Conservation (phyloP, 2,329 filamentous ascomycete genomes). For the Helotiales sp. region DNA sequence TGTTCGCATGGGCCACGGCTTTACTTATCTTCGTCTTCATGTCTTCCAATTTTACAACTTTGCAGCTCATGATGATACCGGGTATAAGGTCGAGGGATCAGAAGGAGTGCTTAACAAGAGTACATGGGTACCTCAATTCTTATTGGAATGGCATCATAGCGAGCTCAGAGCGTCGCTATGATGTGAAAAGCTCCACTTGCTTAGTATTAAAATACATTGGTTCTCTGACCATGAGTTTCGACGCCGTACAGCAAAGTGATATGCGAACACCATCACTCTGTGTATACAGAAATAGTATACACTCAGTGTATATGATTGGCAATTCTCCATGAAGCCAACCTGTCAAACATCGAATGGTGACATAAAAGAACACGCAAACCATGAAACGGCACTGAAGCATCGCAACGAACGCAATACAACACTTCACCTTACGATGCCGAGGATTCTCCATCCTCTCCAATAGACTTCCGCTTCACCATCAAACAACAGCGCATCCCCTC, state of each 20-base stretch:
- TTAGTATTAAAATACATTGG: neutral
- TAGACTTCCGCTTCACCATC: neutral
- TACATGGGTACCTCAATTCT: too few relatives aligned
- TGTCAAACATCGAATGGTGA: too few relatives aligned
- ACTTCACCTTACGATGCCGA: neutral
- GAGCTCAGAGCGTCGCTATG: neutral
- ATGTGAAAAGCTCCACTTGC: conserved; percentile 3
- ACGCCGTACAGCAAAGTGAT: too few relatives aligned
- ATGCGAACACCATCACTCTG: too few relatives aligned
- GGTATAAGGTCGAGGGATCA: neutral
- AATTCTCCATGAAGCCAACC: too few relatives aligned
- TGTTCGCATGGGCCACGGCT: neutral
- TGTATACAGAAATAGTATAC: too few relatives aligned
- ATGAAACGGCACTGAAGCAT: too few relatives aligned
- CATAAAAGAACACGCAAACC: too few relatives aligned
- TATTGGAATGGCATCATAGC: neutral
- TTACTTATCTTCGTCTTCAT: neutral
- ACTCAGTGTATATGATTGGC: too few relatives aligned
- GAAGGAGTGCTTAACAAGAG: neutral
- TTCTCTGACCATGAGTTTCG: too few relatives aligned
- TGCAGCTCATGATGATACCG: neutral
- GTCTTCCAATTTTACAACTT: neutral
- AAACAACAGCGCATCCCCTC: neutral
- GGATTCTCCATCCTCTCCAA: neutral
- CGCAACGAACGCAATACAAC: too few relatives aligned